These are phyloP conservation scores for Phytophthora chlamydospora DNA, from an alignment of 352 stramenopile species.

Conservation along the genomic window DNA sequence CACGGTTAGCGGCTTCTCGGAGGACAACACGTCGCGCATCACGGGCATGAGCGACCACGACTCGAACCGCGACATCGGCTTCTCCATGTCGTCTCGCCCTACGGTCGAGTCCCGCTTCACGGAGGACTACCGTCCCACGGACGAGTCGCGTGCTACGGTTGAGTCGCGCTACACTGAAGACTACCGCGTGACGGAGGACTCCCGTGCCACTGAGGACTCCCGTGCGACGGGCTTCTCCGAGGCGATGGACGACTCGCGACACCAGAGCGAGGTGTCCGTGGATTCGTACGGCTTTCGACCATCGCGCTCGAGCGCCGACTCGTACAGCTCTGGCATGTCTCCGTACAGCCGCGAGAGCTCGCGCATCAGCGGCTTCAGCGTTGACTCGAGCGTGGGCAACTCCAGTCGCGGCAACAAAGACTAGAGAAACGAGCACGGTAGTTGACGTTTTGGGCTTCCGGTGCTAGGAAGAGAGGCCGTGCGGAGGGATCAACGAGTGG, in stretches of 20 bases:
- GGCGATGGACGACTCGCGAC: constrained; percentile 44
- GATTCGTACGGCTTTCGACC: constrained; percentile 74
- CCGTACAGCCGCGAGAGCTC: constrained; percentile 67
- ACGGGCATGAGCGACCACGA: constrained; percentile 34
- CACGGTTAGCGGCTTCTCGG: constrained; percentile 44
- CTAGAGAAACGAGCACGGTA: constrained; percentile 26
- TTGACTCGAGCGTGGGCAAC: constrained; percentile 42
- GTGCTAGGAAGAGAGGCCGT: constrained; percentile 25
- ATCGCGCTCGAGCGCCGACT: constrained; percentile 62
- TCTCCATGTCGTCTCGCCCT: constrained; percentile 46
- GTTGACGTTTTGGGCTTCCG: constrained; percentile 26
- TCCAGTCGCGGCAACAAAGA: constrained; percentile 35
- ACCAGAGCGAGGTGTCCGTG: constrained; percentile 70
- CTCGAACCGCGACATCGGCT: constrained; percentile 46
- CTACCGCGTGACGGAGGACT: constrained; percentile 34
- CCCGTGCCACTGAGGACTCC: constrained; percentile 29
- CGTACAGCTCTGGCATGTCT: constrained; percentile 70
- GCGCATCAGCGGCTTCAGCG: constrained; percentile 66
- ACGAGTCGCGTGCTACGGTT: constrained; percentile 18
- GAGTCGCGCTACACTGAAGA: constrained; percentile 35
- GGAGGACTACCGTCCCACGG: constrained; percentile 17
- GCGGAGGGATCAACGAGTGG: constrained; percentile 24
- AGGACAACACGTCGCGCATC: constrained; percentile 29
- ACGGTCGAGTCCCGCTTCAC: constrained; percentile 35
- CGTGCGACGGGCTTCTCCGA: constrained; percentile 49